Evolutionary conservation across 2,329 filamentous ascomycete species (phyloP), one percentile per base, ranked within the genome.

Genomic region (Shiraia bambusicola): DNA sequence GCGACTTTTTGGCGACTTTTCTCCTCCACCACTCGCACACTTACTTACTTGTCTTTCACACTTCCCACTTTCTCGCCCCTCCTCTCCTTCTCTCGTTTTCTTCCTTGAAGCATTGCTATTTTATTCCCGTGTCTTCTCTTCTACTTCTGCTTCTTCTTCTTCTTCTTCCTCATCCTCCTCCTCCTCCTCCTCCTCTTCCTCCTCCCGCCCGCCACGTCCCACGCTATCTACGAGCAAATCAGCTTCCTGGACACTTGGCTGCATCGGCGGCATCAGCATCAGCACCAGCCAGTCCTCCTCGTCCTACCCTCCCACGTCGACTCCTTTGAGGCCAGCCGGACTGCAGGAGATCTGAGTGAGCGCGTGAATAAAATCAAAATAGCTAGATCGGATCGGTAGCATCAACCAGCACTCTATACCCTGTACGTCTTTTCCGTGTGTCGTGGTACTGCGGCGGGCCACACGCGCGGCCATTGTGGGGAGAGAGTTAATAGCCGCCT

Each of bases 311-410:
- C 49, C 42, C 45, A 47, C 50, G 52, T 43, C 37, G 37, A 36
- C 48, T 59, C 57, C 57, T 60, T 60, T 60, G 57, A 60, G 57
- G 57, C 55, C 57, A 60, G 57, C 55, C 56, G 56, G 51, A 56
- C 57, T 60, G 57, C 57, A 60, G 57, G 57, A 59, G 54, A 49
- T 38, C 38, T 45, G 48, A 49, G 47, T 41, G 45, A 42, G 45
- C 34, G 19, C n/a, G n/a, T n/a, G n/a, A n/a, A n/a, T n/a, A 22
- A 22, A 22, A 22, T 5, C 19, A 22, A 22, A 42, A 37, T 45
- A 33, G 38, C 28, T 42, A 33, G 25, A 34, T 9, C 28, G 15
- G 17, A 30, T 37, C 34, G 27, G 24, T 35, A 34, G 27, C 34
- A 27, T 28, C 32, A 28, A 28, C 31, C 34, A 42, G 26, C n/a